phyloP scores from a whole-genome alignment of 208 protist species.

The Endotrypanum monterogeii region DNA sequence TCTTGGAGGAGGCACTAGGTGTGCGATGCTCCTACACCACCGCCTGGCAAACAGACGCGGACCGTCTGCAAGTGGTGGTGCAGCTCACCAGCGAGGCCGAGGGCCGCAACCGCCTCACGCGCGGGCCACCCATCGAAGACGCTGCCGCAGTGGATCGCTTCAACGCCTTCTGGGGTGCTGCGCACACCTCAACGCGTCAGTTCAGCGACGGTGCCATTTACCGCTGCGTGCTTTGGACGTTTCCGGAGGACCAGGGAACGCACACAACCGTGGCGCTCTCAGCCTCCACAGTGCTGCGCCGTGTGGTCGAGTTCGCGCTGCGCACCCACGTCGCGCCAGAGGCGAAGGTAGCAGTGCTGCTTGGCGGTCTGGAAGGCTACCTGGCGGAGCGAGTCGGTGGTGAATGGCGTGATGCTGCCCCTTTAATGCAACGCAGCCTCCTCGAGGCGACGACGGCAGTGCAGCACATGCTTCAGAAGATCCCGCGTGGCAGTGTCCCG shows the following conservation, averaged over 20 bases:
- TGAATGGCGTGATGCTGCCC: conserved; percentile 75
- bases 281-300: conserved; percentile 57
- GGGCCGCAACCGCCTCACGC: conserved; percentile 74
- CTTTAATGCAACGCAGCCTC: conserved; percentile 59
- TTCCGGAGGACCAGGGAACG: conserved; percentile 53
- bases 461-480: conserved; percentile 60
- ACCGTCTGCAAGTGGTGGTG: conserved; percentile 53
- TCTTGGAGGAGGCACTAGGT: conserved; percentile 57
- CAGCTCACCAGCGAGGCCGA: conserved; percentile 66
- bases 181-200: conserved; percentile 77
- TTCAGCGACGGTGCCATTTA: conserved; percentile 88
- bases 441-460: conserved; percentile 61
- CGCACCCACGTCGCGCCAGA: conserved; percentile 44
- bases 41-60: conserved; percentile 48
- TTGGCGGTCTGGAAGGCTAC: conserved; percentile 66
- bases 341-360: conserved; percentile 46
- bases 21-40: conserved; percentile 42
- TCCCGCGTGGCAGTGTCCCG: conserved; percentile 65
- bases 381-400: conserved; percentile 68
- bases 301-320: conserved; percentile 64
- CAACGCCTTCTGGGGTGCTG: conserved; percentile 78
- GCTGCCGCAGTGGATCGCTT: conserved; percentile 68
- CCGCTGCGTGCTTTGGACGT: conserved; percentile 80
- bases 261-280: conserved; percentile 59
- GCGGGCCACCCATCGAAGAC: conserved; percentile 75